Base-by-base conservation (phyloP, 306 rosid genomes). In the Cucumis sativus region DNA sequence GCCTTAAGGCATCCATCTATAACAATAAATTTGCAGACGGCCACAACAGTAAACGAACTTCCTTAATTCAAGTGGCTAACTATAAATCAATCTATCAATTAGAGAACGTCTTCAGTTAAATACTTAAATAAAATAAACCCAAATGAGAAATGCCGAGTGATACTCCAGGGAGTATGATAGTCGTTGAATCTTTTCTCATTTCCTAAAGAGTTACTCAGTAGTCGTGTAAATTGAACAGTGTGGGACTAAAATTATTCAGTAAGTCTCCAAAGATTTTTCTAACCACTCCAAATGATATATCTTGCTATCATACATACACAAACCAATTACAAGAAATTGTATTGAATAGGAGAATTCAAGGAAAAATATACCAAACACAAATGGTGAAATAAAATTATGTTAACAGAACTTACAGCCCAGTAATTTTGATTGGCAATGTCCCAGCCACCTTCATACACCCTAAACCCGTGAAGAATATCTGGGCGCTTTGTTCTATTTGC, bases 401-500 rank as follows among this genome's bases (percentile, higher is more conserved):
- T 28, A 81, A 18, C 51, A 41, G 62, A 52, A 83, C 99, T 89
- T 88, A 96, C 99, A 7, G 99, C 93, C 99, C 99, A 96, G 87
- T 96, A 96, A 84, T 96, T 92, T 45, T 49, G 89, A 83, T 88
- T 83, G 6, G 84, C 78, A 47, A 96, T 84, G 81, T 96, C 98
- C 99, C 99, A 96, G 63, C 99, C 99, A 74, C 86, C 97, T 23
- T 55, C 83, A 80, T 92, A 96, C 25, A 75, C 88, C 76, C 78
- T 85, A 76, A 96, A 88, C 20, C 92, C 81, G 2, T 54, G 78
- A 35, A 92, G 92, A 89, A 96, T 79, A 83, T 96, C 99, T 4
- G 97, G 96, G 67, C 99, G 86, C 49, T 80, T 66, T 18, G 99
- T 96, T 86, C 96, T 84, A 76, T 88, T 89, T 5, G 91, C 97